Conservation (phyloP, 177 flowering plant species). For the Vitis hybrid region DNA sequence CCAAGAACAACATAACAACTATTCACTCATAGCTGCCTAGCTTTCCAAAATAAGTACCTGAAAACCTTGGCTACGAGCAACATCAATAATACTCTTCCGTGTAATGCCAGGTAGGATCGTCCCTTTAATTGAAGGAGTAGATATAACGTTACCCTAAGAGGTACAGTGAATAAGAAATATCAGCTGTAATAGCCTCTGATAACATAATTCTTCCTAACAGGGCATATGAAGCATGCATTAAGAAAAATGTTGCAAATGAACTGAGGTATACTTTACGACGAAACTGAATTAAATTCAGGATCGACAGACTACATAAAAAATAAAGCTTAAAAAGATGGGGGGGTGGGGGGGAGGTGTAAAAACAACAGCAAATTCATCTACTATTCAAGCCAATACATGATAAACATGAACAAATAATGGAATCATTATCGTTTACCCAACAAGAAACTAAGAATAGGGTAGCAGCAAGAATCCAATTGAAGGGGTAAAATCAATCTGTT, state of each 20-base stretch:
- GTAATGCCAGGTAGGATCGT: constrained; percentile 96
- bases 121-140: constrained; percentile 88
- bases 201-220: neutral
- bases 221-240: neutral
- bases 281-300: neutral
- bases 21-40: neutral
- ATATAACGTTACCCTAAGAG: constrained; percentile 56
- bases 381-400: too few relatives aligned
- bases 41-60: constrained; percentile 44
- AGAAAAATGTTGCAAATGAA: neutral
- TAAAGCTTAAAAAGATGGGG: too few relatives aligned
- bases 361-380: too few relatives aligned
- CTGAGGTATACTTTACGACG: neutral
- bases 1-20: too few relatives aligned
- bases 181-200: neutral
- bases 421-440: too few relatives aligned
- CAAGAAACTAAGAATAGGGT: too few relatives aligned
- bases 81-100: constrained; percentile 88
- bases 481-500: too few relatives aligned
- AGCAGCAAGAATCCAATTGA: too few relatives aligned
- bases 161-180: neutral
- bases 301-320: neutral
- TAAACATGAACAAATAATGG: too few relatives aligned
- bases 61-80: constrained; percentile 73
- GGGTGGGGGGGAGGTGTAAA: accelerated